Evolutionary conservation across 2,329 filamentous ascomycete genomes (phyloP).

Genomic region (Triangularia setosa): DNA sequence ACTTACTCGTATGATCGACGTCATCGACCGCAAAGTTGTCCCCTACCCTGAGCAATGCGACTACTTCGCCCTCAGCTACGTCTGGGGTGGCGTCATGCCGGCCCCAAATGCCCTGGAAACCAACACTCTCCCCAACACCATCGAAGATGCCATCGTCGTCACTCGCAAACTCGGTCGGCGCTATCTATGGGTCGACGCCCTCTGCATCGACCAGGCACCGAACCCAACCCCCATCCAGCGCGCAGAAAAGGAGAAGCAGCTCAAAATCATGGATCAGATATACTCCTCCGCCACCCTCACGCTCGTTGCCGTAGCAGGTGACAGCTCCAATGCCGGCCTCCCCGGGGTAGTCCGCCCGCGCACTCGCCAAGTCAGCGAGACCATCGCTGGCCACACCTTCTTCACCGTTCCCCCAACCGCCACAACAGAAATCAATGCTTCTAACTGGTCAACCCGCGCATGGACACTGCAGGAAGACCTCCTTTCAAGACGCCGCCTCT

Average conservation of each 20-base stretch:
- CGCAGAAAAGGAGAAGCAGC: conserved; percentile 10
- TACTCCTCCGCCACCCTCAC: conserved; percentile 11
- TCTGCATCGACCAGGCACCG: conserved; percentile 12
- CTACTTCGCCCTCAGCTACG: conserved; percentile 7
- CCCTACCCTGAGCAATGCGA: conserved; percentile 1
- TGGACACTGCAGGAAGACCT: conserved; percentile 15
- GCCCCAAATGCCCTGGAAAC: background rate
- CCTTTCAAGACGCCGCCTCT: conserved; percentile 9
- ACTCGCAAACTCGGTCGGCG: conserved; percentile 4
- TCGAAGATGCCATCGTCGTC: conserved; percentile 13
- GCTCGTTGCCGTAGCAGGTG: conserved; percentile 9
- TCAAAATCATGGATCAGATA: conserved; percentile 17
- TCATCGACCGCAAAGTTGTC: background rate
- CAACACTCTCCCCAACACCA: conserved; percentile 10
- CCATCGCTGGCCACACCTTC: background rate
- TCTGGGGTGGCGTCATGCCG: conserved; percentile 3
- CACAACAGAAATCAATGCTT: background rate
- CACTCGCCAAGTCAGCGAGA: conserved; percentile 4
- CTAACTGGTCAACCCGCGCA: conserved; percentile 12
- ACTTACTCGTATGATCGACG: conserved; percentile 2
- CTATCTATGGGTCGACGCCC: conserved; percentile 17
- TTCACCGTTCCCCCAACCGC: conserved; percentile 10
- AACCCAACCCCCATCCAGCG: conserved; percentile 4
- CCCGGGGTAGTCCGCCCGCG: conserved; percentile 3
- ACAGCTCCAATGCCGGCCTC: conserved; percentile 11